phyloP scores from a whole-genome alignment of 1,284 basidiomycete genomes.

The Trametes pubescens region DNA sequence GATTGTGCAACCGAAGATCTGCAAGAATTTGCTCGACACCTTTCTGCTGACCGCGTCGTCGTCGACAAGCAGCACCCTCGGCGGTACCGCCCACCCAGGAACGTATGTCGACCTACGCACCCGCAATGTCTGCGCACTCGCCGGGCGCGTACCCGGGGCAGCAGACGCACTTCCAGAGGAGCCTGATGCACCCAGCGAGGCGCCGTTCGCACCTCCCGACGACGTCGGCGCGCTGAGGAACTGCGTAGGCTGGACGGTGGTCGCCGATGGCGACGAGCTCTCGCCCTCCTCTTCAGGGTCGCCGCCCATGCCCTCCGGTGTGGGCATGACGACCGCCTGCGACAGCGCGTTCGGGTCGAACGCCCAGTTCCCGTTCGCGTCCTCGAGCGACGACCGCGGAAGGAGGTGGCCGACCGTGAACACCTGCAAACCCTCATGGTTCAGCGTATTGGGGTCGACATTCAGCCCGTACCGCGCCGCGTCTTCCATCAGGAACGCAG shows the following conservation, averaged over 20 bases:
- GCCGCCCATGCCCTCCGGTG: conserved; percentile 43
- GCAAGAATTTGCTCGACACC: conserved; percentile 91
- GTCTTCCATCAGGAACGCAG: conserved; percentile 49
- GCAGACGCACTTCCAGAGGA: conserved; percentile 10
- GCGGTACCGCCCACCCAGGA: conserved; percentile 89
- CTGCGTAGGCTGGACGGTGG: conserved; percentile 32
- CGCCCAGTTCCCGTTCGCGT: conserved; percentile 65
- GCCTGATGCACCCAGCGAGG: conserved; percentile 7
- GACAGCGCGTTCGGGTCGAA: conserved; percentile 51
- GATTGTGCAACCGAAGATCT: conserved; percentile 94
- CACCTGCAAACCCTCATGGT: conserved; percentile 77
- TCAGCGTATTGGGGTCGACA: conserved; percentile 38
- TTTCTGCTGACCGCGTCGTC: conserved; percentile 93
- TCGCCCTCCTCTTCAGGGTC: conserved; percentile 42
- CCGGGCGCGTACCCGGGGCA: conserved; percentile 31
- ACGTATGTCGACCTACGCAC: conserved; percentile 83
- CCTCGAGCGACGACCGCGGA: conserved; percentile 62
- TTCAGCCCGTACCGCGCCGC: conserved; percentile 34
- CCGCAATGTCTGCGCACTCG: conserved; percentile 58
- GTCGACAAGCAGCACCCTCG: conserved; percentile 91
- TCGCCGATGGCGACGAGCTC: conserved; percentile 28
- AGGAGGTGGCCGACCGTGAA: conserved; percentile 85
- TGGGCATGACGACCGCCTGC: conserved; percentile 43
- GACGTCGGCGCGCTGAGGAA: conserved; percentile 33
- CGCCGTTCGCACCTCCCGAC: conserved; percentile 23